A percentile compares a stretch with the other conserved stretches of the same genome.
Conservation (phyloP, 306 rosid genomes). For the Citrullus mucosospermus region DNA sequence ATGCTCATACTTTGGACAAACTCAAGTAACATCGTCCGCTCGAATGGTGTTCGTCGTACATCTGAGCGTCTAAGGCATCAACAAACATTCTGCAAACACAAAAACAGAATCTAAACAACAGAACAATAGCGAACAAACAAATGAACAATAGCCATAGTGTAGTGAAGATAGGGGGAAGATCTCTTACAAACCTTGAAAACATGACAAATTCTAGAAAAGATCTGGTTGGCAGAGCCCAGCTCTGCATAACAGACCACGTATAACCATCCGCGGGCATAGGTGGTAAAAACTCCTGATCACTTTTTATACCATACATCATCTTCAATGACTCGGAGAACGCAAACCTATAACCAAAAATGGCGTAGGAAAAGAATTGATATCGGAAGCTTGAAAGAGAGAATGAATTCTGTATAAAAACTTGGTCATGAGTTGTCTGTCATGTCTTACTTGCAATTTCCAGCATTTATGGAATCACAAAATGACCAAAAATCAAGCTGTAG, state of each 20-base stretch:
- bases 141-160: not conserved
- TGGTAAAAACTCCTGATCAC: constrained; percentile 40
- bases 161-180: not conserved
- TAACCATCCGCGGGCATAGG: constrained; percentile 77
- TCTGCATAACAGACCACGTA: constrained; percentile 81
- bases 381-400: not conserved
- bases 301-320: constrained; percentile 67
- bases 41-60: constrained; percentile 67
- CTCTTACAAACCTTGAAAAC: constrained; percentile 70
- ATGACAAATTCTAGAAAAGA: constrained; percentile 88
- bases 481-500: constrained; percentile 79
- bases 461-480: constrained; percentile 74
- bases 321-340: constrained; percentile 69
- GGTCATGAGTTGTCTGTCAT: not conserved
- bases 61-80: constrained; percentile 67
- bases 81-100: constrained; percentile 69
- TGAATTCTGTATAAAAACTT: not conserved
- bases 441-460: constrained; percentile 94
- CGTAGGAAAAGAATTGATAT: not conserved
- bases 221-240: constrained; percentile 88
- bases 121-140: not conserved
- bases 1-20: constrained; percentile 44
- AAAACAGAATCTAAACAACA: not conserved
- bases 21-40: constrained; percentile 68
- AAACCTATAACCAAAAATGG: constrained; percentile 29